Conservation (phyloP, 1,284 basidiomycete species). For the Puccinia sorghi region DNA sequence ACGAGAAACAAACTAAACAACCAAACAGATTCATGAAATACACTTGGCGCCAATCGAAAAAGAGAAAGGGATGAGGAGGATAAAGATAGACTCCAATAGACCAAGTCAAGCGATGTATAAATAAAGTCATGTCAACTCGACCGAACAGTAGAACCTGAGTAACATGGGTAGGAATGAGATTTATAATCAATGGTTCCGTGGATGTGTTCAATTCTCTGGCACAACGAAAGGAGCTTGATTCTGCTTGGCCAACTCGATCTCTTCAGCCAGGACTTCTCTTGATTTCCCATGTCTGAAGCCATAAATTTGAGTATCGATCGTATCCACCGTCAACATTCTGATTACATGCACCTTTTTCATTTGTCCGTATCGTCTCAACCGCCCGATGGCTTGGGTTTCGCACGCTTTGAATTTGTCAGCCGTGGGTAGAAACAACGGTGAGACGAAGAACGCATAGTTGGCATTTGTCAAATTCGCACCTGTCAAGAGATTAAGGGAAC, state of each 20-base stretch:
- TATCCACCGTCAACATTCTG: conserved; percentile 76
- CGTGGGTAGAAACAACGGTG: conserved; percentile 75
- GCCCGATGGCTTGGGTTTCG: conserved; percentile 86
- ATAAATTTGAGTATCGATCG: conserved; percentile 81
- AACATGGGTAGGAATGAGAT: neutral
- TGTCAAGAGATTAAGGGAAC: conserved; percentile 16
- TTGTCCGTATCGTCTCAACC: conserved; percentile 82
- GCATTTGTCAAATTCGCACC: conserved; percentile 77
- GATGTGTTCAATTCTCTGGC: conserved; percentile 15
- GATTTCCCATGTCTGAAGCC: conserved; percentile 40
- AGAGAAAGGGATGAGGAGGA: no score
- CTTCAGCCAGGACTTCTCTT: conserved; percentile 18
- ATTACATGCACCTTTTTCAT: conserved; percentile 75
- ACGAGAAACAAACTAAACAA: no score
- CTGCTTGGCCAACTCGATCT: conserved; percentile 36
- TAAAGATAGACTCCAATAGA: no score
- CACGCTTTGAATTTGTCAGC: conserved; percentile 78
- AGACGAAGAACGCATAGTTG: conserved; percentile 92
- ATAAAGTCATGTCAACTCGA: no score
- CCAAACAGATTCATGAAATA: no score
- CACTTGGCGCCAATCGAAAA: no score
- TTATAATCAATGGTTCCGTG: neutral
- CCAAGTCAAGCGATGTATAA: no score
- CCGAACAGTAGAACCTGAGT: no score
- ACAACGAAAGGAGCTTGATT: conserved; percentile 43